Conservation (phyloP, 331 rosid species). For the Malus hybrid region DNA sequence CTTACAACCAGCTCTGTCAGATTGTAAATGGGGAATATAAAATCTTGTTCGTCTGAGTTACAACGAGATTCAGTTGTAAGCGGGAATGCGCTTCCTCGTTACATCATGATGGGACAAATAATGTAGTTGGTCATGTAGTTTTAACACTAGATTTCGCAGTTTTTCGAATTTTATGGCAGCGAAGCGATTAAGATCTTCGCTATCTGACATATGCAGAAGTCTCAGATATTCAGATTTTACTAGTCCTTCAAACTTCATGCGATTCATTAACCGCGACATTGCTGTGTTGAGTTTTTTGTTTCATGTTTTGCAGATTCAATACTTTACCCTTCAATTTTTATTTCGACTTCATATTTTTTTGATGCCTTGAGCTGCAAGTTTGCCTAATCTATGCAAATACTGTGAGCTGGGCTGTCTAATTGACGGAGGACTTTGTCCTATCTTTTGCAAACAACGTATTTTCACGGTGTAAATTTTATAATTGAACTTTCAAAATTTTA, state of each 20-base stretch:
- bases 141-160: background rate
- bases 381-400: background rate
- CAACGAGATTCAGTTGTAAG: background rate
- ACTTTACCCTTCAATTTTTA: background rate
- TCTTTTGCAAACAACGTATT: too few relatives aligned
- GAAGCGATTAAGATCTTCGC: background rate
- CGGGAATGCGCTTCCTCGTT: background rate
- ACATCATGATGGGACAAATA: too few relatives aligned
- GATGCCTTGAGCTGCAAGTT: background rate
- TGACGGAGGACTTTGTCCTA: background rate
- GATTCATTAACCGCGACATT: background rate
- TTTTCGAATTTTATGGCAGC: background rate
- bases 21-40: conserved; percentile 85
- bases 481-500: too few relatives aligned
- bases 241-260: background rate
- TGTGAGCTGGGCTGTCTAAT: background rate
- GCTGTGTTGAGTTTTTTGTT: background rate
- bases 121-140: background rate
- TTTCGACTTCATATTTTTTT: background rate
- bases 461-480: too few relatives aligned
- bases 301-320: background rate
- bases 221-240: background rate
- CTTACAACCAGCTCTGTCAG: conserved; percentile 74
- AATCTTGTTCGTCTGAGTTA: conserved; percentile 31
- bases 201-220: background rate